phyloP scores from a whole-genome alignment of 371 early-diverging fungal genomes.

The Zychaea mexicana region DNA sequence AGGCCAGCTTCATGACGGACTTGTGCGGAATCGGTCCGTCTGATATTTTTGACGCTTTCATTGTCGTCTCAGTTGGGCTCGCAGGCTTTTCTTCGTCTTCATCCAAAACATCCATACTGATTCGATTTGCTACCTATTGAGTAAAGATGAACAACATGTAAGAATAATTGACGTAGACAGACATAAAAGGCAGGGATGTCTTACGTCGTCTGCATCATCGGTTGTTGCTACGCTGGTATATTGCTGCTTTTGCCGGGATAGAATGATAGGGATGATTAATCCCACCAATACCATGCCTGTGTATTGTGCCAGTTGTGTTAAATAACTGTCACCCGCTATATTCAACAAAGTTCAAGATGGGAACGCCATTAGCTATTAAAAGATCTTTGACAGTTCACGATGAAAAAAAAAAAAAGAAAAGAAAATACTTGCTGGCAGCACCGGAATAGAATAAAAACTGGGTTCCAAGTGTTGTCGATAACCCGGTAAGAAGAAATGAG shows the following conservation, averaged over 20 bases:
- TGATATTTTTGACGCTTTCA: neutral
- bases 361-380: too few species aligned
- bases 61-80: slow-evolving; percentile 4
- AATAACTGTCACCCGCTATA: slow-evolving; percentile 54
- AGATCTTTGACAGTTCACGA: too few species aligned
- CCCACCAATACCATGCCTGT: slow-evolving; percentile 66
- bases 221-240: slow-evolving; percentile 13
- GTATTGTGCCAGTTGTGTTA: slow-evolving; percentile 58
- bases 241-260: slow-evolving; percentile 4
- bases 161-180: too few species aligned
- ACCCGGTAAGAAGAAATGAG: slow-evolving; percentile 58
- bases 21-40: slow-evolving; percentile 47
- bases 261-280: slow-evolving; percentile 46
- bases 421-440: slow-evolving; percentile 58
- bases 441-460: slow-evolving; percentile 72
- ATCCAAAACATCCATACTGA: slow-evolving; percentile 16
- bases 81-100: slow-evolving; percentile 15
- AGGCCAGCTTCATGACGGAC: slow-evolving; percentile 55
- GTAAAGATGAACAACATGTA: neutral
- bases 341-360: too few species aligned
- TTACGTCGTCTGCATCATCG: slow-evolving; percentile 15
- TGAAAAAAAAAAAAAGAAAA: too few species aligned
- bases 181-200: neutral
- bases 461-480: slow-evolving; percentile 58
- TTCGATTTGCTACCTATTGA: slow-evolving; percentile 1